phyloP scores from a whole-genome alignment of 1,284 basidiomycete genomes.

The Phlebopus sp. region DNA sequence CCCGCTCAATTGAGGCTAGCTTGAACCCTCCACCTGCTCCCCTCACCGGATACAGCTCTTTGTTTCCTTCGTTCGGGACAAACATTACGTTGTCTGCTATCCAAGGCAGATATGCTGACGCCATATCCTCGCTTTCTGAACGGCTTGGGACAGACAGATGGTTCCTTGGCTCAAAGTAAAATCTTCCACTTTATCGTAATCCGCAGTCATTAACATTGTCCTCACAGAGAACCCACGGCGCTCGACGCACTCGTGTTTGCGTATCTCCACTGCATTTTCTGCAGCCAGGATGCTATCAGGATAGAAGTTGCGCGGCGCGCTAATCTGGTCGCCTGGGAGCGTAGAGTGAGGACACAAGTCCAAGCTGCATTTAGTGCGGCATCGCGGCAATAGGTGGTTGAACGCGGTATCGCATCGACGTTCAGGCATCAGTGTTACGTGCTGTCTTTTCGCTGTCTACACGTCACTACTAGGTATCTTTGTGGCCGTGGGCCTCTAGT shows the following conservation, averaged over 20 bases:
- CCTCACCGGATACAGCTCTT: slow-evolving; percentile 60
- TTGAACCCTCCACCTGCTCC: slow-evolving; percentile 65
- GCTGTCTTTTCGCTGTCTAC: too few species aligned
- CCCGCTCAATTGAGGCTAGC: slow-evolving; percentile 40
- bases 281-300: slow-evolving; percentile 47
- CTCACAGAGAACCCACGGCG: slow-evolving; percentile 60
- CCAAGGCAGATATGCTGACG: slow-evolving; percentile 62
- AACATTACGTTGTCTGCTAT: slow-evolving; percentile 50
- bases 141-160: slow-evolving; percentile 71
- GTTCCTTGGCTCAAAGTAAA: slow-evolving; percentile 74
- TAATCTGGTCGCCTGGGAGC: slow-evolving; percentile 78
- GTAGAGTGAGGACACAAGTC: slow-evolving; percentile 58
- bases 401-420: slow-evolving; percentile 15
- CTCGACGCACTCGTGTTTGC: slow-evolving; percentile 78
- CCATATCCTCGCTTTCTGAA: slow-evolving; percentile 67
- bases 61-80: slow-evolving; percentile 57
- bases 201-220: slow-evolving; percentile 7
- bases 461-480: not conserved
- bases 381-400: slow-evolving; percentile 7
- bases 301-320: slow-evolving; percentile 64
- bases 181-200: slow-evolving; percentile 12
- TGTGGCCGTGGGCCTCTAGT: not conserved
- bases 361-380: slow-evolving; percentile 44
- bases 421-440: not conserved
- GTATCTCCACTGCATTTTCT: slow-evolving; percentile 65